phyloP scores from a whole-genome alignment of 495 filamentous ascomycete genomes.

The Choiromyces venosus region DNA sequence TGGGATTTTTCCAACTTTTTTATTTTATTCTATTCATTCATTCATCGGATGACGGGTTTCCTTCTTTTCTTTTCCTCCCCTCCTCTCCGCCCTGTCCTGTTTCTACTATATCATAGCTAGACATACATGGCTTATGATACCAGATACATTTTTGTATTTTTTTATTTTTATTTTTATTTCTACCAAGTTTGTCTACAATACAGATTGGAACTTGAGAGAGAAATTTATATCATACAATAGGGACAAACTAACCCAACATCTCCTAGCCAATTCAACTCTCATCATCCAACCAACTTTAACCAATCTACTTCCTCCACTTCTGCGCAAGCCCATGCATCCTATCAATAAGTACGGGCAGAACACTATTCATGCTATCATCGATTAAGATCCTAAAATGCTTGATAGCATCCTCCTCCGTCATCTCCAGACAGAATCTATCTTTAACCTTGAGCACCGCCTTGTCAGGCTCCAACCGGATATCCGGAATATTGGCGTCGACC shows the following conservation, averaged over 20 bases:
- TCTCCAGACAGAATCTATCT: constrained; percentile 86
- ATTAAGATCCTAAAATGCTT: constrained; percentile 80
- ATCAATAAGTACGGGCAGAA: constrained; percentile 92
- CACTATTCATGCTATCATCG: constrained; percentile 77
- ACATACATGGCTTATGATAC: neutral
- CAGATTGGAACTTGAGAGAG: neutral
- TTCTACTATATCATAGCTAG: neutral
- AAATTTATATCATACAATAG: neutral
- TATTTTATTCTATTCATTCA: neutral
- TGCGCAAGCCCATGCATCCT: constrained; percentile 89
- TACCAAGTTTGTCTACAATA: neutral
- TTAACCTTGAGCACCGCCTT: constrained; percentile 91
- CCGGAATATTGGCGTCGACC: constrained; percentile 94
- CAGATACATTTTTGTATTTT: neutral
- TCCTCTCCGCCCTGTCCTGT: too few relatives aligned
- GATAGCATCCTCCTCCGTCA: constrained; percentile 90
- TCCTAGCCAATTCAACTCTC: neutral
- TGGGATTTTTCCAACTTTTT: neutral
- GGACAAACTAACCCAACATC: neutral
- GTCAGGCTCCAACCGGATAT: constrained; percentile 85
- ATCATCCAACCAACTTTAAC: too few relatives aligned
- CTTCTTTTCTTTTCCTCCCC: neutral
- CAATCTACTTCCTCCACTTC: constrained; percentile 65
- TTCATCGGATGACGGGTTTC: neutral
- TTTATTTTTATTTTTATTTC: neutral